Evolutionary conservation across 345 rosid genomes (phyloP).

Genomic region (Zanthoxylum bungeanum): DNA sequence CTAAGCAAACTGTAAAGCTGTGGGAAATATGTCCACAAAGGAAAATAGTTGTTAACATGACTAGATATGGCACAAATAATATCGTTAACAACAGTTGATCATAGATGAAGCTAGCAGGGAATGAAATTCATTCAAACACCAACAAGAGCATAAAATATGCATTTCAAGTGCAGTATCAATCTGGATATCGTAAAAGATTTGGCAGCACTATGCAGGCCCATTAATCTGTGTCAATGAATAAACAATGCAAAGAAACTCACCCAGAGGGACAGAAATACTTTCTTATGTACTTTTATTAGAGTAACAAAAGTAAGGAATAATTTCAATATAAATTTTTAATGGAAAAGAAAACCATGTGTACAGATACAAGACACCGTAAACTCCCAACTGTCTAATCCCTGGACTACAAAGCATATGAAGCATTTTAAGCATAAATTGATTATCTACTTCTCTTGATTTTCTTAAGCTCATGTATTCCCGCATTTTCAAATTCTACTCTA

Average conservation of each 20-base stretch:
- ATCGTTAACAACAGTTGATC: background rate
- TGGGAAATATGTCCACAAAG: background rate
- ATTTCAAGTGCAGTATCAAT: background rate
- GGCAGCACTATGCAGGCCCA: background rate
- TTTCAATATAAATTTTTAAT: background rate
- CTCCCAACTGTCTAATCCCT: background rate
- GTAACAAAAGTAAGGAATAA: background rate
- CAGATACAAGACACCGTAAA: background rate
- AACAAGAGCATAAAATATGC: background rate
- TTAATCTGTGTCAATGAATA: background rate
- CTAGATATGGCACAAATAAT: background rate
- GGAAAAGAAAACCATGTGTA: background rate
- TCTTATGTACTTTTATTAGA: background rate
- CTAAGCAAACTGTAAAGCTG: background rate
- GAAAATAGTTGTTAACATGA: background rate
- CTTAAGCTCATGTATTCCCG: background rate
- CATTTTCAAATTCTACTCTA: background rate
- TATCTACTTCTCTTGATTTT: background rate
- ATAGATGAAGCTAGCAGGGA: background rate
- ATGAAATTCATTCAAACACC: background rate
- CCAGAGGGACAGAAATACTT: background rate
- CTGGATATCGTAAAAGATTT: background rate
- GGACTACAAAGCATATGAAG: background rate
- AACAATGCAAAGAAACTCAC: background rate
- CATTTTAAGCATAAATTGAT: background rate